Conservation (phyloP, 2,329 filamentous ascomycete genomes). For the Colletotrichum sp. region DNA sequence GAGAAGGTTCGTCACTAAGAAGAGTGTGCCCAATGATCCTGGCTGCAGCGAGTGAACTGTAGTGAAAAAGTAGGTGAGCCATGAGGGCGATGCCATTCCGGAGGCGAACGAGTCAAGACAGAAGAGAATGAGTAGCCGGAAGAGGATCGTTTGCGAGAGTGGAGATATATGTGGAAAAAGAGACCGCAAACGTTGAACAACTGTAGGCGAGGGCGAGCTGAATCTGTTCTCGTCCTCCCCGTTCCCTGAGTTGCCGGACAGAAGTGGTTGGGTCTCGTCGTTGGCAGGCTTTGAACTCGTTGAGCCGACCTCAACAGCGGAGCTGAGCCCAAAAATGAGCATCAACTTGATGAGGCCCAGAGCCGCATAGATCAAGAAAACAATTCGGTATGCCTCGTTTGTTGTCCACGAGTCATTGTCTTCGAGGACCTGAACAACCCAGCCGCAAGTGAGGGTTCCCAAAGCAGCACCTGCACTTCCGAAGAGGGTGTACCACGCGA, state of each 20-base stretch:
- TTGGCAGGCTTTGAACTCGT: not conserved
- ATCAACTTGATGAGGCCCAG: conserved; percentile 62
- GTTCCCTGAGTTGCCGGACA: not conserved
- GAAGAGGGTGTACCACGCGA: conserved; percentile 64
- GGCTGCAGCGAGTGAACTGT: conserved; percentile 51
- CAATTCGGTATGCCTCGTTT: conserved; percentile 52
- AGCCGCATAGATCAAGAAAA: conserved; percentile 62
- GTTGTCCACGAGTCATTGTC: conserved; percentile 44
- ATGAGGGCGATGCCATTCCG: conserved; percentile 67
- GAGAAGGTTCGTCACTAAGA: conserved; percentile 58
- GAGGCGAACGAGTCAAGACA: conserved; percentile 48
- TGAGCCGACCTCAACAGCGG: conserved; percentile 44
- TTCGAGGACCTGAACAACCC: conserved; percentile 58
- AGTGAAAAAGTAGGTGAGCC: conserved; percentile 63
- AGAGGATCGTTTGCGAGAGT: conserved; percentile 14
- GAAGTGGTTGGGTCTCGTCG: not conserved
- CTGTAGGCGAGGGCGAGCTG: not conserved
- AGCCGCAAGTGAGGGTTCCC: conserved; percentile 64
- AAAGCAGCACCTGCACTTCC: conserved; percentile 65
- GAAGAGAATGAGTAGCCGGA: conserved; percentile 15
- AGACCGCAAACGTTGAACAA: conserved; percentile 2
- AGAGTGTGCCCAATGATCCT: conserved; percentile 56
- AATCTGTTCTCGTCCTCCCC: not conserved
- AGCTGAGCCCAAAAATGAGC: conserved; percentile 53
- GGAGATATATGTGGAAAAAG: conserved; percentile 17